These are phyloP conservation scores for Emiliania huxleyi DNA, from an alignment of 78 protist genomes.

Conservation along the genomic window DNA sequence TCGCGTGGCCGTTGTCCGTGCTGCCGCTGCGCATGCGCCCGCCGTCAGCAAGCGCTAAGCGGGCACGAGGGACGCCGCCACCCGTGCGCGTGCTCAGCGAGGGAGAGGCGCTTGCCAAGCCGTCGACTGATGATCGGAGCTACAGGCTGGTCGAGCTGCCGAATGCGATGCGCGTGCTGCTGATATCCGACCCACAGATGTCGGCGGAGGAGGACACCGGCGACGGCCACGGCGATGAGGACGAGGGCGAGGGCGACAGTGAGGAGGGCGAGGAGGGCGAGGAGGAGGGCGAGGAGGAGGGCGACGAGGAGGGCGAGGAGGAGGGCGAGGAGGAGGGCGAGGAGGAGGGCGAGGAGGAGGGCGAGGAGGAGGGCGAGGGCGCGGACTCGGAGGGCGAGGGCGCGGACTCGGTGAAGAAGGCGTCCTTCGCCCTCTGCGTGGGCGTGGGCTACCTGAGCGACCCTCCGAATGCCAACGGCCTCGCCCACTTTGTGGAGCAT, in stretches of 20 bases:
- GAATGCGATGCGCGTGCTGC: not conserved
- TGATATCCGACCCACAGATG: not conserved
- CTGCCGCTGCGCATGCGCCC: too few relatives aligned
- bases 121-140: not conserved
- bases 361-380: not conserved
- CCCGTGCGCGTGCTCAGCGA: too few relatives aligned
- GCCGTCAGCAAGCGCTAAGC: too few relatives aligned
- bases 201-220: not conserved
- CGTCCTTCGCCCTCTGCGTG: slow-evolving; percentile 48
- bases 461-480: slow-evolving; percentile 62
- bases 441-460: slow-evolving; percentile 51
- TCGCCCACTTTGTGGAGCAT: slow-evolving; percentile 79
- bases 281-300: not conserved
- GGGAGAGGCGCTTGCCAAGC: not conserved
- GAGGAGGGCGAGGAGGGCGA: not conserved
- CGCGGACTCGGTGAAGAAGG: not conserved
- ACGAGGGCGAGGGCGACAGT: not conserved
- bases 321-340: not conserved
- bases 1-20: too few relatives aligned
- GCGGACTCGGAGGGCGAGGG: too few relatives aligned
- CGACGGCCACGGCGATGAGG: not conserved
- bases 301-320: not conserved
- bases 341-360: not conserved
- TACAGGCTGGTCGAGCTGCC: not conserved
- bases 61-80: too few relatives aligned